A percentile compares a stretch with the other conserved stretches of the same genome.
These are phyloP conservation scores for Hyphopichia burtonii DNA, from an alignment of 1,139 yeast species.

Conservation along the genomic window DNA sequence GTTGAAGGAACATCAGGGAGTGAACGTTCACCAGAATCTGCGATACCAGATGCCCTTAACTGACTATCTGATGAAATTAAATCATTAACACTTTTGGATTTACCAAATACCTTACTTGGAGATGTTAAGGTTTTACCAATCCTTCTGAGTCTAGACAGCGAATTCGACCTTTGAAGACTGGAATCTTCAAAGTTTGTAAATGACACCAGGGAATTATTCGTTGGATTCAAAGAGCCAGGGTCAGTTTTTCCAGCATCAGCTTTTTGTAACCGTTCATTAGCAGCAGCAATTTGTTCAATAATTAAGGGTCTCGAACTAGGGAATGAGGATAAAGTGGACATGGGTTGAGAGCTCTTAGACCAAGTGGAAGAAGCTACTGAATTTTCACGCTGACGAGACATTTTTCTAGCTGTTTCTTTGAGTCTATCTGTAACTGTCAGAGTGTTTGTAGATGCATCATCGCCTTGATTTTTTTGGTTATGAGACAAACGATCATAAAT, in stretches of 20 bases:
- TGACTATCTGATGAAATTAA: too few species aligned
- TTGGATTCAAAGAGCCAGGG: not conserved
- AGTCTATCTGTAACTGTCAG: not conserved
- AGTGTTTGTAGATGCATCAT: not conserved
- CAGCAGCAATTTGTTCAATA: slow-evolving; percentile 11
- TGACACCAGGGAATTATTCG: not conserved
- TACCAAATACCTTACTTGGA: not conserved
- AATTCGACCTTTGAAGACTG: not conserved
- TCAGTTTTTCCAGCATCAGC: not conserved
- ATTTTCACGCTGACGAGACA: not conserved
- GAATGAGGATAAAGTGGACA: slow-evolving; percentile 15
- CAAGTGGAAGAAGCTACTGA: not conserved
- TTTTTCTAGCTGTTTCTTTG: not conserved
- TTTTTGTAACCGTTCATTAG: slow-evolving; percentile 1
- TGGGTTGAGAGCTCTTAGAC: slow-evolving; percentile 6
- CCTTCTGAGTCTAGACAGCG: not conserved
- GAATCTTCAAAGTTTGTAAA: not conserved
- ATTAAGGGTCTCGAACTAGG: slow-evolving; percentile 8
- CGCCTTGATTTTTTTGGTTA: not conserved
- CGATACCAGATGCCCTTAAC: too few species aligned
- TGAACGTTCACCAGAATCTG: too few species aligned
- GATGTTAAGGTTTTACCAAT: slow-evolving; percentile 1
- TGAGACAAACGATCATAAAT: slow-evolving; percentile 12
- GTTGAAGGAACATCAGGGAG: too few species aligned
- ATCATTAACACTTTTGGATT: not conserved